phyloP scores from a whole-genome alignment of 441 rosid species.

The Gossypium trilobum region DNA sequence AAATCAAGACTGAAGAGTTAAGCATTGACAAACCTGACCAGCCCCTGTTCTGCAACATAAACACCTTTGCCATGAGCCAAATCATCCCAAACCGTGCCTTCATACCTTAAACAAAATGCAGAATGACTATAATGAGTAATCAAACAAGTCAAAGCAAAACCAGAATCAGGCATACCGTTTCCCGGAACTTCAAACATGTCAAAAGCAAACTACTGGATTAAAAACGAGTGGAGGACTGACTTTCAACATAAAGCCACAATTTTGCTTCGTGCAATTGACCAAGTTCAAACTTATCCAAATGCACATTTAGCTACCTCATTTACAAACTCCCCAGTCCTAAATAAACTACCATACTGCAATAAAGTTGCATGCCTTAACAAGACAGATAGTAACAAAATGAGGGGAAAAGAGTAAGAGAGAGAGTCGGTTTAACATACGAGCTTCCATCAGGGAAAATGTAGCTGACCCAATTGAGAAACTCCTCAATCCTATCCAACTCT shows the following conservation, averaged over 20 bases:
- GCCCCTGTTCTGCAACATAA: conserved; percentile 61
- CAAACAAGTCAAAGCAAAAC: background rate
- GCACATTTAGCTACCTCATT: background rate
- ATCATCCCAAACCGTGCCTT: conserved; percentile 92
- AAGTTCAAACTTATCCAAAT: background rate
- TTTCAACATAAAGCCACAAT: background rate
- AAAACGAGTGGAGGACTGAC: background rate
- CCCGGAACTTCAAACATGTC: background rate
- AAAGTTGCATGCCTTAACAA: background rate
- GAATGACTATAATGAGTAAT: background rate
- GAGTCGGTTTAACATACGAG: conserved; percentile 39
- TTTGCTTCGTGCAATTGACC: background rate
- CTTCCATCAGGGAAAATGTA: conserved; percentile 79
- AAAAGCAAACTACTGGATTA: background rate
- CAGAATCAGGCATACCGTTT: background rate
- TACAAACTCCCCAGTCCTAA: background rate
- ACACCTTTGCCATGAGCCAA: conserved; percentile 93
- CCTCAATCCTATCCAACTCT: conserved; percentile 83
- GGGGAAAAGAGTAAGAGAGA: background rate
- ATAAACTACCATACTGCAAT: background rate
- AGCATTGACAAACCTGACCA: conserved; percentile 47
- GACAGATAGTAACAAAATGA: background rate
- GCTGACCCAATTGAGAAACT: conserved; percentile 83
- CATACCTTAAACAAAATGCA: conserved; percentile 46
- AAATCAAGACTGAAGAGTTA: background rate